A percentile compares a stretch with the other conserved stretches of the same genome.
Evolutionary conservation across 129 eudicot genomes (phyloP).

Genomic region (carrot (Daucus carota)): DH1_v3.0 NC_030386.2:37166501-37167000

Average conservation of each 20-base stretch:
- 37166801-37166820: neutral
- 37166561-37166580: slow-evolving; percentile 58
- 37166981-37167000: neutral
- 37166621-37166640: slow-evolving; percentile 77
- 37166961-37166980: neutral
- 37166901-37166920: slow-evolving; percentile 64
- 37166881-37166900: slow-evolving; percentile 62
- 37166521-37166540: slow-evolving; percentile 58
- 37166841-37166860: slow-evolving; percentile 66
- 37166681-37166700: slow-evolving; percentile 79
- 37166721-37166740: too few species aligned
- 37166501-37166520: slow-evolving; percentile 45
- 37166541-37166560: slow-evolving; percentile 65
- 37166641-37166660: slow-evolving; percentile 60
- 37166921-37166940: slow-evolving; percentile 48
- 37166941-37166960: slow-evolving; percentile 1
- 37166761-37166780: too few species aligned
- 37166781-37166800: too few species aligned
- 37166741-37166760: too few species aligned
- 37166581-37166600: slow-evolving; percentile 73
- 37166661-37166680: slow-evolving; percentile 86
- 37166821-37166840: too few species aligned
- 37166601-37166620: slow-evolving; percentile 38
- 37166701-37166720: neutral
- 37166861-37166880: slow-evolving; percentile 40